Evolutionary conservation across 768 basidiomycete species (phyloP), one percentile per base, ranked within the genome.

Genomic region (Astraeus odoratus): DNA sequence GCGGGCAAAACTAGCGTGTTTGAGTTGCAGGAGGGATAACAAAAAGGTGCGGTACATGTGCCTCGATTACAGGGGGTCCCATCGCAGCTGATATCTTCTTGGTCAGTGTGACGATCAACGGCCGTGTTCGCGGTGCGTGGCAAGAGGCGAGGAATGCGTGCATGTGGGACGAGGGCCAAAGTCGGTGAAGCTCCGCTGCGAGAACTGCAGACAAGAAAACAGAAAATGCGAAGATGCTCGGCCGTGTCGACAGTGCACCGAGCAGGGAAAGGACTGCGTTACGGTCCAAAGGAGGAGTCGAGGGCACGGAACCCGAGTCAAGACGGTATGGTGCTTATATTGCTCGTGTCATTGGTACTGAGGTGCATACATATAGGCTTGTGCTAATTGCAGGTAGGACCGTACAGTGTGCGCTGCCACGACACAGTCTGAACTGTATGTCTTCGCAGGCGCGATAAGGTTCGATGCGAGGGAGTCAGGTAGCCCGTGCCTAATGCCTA

Each of bases 251-350:
- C 68, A 70, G 46, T 81, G 80, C 52, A 56, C 71, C 19, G 71
- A 76, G 19, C 58, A 62, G 43, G 68, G 64, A 13, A 72, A 64
- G 49, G 66, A 70, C 33, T 83, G 81, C 51, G 54, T 76, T 44
- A 73, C 64, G 20, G 65, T 72, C 4, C 72, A 74, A 9, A 65
- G 77, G 44, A 78, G 73, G 56, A 68, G 76, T 8, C 69, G 72
- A 51, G 78, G 80, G 1, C 77, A 76, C 39, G 80, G 80, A 19
- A 73, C 73, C 19, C 71, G 80, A 33, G 80, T 79, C 15, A 82
- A 80, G 61, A 70, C 73, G 57, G 80, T 80, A 51, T 62, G 77
- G 55, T 44, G 49, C 31, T 54, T 38, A 4, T 33, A 43, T 16
- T 56, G 33, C 26, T 47, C 27, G 34, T 27, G 23, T 18, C 43